Base-by-base conservation (phyloP, 352 stramenopile genomes). In the Phytophthora citricola region DNA sequence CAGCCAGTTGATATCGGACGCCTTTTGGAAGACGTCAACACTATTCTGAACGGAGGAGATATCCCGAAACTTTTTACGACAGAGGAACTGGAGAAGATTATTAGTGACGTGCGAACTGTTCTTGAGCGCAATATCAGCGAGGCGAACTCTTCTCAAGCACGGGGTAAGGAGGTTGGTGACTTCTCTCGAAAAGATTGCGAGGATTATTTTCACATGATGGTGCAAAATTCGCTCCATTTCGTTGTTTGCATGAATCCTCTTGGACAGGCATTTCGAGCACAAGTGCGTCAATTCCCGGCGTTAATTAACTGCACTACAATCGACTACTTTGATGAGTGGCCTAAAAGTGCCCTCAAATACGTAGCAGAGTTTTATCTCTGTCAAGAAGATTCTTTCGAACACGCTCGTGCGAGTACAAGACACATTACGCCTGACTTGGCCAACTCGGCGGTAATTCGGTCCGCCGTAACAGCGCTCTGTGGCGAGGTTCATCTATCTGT, bases 261-360 rank as follows among this genome's bases (percentile, higher is more conserved):
- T 15, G 76, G 81, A 14, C 81, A 93, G 41, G 51, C 63, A 5
- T 98, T 98, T 65, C 88, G 92, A 0, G 79, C 74, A 2, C 81
- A 90, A 2, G 82, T 98, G 17, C 82, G 93, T 3, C 94, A 97
- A 64, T 98, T 98, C 26, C 94, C 94, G 14, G 93, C 92, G 5
- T 65, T 98, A 4, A 88, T 98, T 29, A 98, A 98, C 66, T 98
- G 94, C 65, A 97, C 87, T 20, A 98, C 93, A 0, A 97, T 98
- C 41, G 89, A 97, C 50, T 98, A 85, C 76, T 98, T 98, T 58
- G 79, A 94, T n/a, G 89, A 92, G 47, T 98, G 94, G 94, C 93
- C 94, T 0, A 77, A 78, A 51, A 78, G 83, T 29, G 94, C 94
- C 11, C 71, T 98, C 14, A 79, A 94, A 55, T 93, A 89, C 44